A percentile compares a stretch with the other conserved stretches of the same genome.
phyloP scores from a whole-genome alignment of 202 grass and related monocot genomes.

The Digitaria exilis region DNA sequence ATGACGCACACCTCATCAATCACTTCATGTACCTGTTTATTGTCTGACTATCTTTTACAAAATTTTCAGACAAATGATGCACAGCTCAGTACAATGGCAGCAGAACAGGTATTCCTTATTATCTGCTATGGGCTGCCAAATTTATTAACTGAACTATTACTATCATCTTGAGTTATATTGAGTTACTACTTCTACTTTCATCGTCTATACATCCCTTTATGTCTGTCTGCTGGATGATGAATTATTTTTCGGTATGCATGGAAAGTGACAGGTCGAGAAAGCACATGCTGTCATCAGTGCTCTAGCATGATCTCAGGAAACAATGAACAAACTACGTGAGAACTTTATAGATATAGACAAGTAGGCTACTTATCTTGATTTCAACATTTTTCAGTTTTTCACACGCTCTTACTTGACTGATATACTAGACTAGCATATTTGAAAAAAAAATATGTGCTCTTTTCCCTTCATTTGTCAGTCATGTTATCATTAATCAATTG shows the following conservation, averaged over 20 bases:
- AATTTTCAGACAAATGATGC: constrained; percentile 94
- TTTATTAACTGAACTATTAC: constrained; percentile 9
- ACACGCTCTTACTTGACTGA: constrained; percentile 6
- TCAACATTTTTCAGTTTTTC: constrained; percentile 26
- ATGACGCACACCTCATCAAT: no score
- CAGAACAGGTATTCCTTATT: constrained; percentile 82
- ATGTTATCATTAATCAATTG: constrained; percentile 38
- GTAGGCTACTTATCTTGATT: constrained; percentile 52
- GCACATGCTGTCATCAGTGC: constrained; percentile 87
- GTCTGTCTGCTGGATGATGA: constrained; percentile 18
- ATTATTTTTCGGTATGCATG: constrained; percentile 2
- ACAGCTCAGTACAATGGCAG: constrained; percentile 96
- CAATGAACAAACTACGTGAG: constrained; percentile 82
- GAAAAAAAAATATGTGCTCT: neutral
- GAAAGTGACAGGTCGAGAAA: constrained; percentile 79
- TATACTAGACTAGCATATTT: constrained; percentile 19
- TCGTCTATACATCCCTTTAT: constrained; percentile 15
- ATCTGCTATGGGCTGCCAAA: constrained; percentile 34
- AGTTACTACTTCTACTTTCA: constrained; percentile 5
- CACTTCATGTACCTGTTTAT: constrained; percentile 32
- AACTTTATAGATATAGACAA: constrained; percentile 98
- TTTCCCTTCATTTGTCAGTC: constrained; percentile 32
- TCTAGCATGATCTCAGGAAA: constrained; percentile 91
- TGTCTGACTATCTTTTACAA: constrained; percentile 39
- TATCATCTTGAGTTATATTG: neutral